A percentile compares a stretch with the other conserved stretches of the same genome.
These are phyloP conservation scores for Marasmius tenuissimus DNA, from an alignment of 1,284 basidiomycete genomes.

Conservation along the genomic window DNA sequence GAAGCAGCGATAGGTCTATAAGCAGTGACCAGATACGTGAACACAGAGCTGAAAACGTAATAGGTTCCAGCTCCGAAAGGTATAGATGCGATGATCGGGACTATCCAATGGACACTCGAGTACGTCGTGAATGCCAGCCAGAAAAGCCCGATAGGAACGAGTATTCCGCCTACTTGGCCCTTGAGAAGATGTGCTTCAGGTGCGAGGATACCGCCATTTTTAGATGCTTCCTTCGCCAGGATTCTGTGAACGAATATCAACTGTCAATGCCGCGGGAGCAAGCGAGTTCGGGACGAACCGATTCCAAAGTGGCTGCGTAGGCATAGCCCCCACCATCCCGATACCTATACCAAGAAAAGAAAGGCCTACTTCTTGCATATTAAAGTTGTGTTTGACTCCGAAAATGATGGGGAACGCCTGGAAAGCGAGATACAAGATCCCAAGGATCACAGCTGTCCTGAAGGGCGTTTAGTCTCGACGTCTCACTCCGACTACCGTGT, in stretches of 20 bases:
- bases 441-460: slow-evolving; percentile 62
- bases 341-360: slow-evolving; percentile 73
- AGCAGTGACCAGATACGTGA: slow-evolving; percentile 40
- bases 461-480: neutral
- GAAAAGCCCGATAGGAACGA: slow-evolving; percentile 51
- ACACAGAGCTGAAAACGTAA: slow-evolving; percentile 52
- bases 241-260: slow-evolving; percentile 34
- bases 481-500: neutral
- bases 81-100: slow-evolving; percentile 36
- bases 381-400: slow-evolving; percentile 59
- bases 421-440: slow-evolving; percentile 77
- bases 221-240: slow-evolving; percentile 39
- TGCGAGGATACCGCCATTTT: slow-evolving; percentile 50
- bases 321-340: slow-evolving; percentile 59
- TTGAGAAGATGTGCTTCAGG: slow-evolving; percentile 10
- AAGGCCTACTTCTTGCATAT: slow-evolving; percentile 59
- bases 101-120: slow-evolving; percentile 44
- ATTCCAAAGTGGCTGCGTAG: slow-evolving; percentile 68
- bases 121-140: slow-evolving; percentile 44
- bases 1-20: slow-evolving; percentile 50
- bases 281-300: slow-evolving; percentile 28
- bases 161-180: slow-evolving; percentile 29
- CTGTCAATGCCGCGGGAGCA: neutral
- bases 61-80: slow-evolving; percentile 37
- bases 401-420: slow-evolving; percentile 75